These are phyloP conservation scores for Puccinia polysora DNA, from an alignment of 1,284 basidiomycete genomes.

Conservation along the genomic window DNA sequence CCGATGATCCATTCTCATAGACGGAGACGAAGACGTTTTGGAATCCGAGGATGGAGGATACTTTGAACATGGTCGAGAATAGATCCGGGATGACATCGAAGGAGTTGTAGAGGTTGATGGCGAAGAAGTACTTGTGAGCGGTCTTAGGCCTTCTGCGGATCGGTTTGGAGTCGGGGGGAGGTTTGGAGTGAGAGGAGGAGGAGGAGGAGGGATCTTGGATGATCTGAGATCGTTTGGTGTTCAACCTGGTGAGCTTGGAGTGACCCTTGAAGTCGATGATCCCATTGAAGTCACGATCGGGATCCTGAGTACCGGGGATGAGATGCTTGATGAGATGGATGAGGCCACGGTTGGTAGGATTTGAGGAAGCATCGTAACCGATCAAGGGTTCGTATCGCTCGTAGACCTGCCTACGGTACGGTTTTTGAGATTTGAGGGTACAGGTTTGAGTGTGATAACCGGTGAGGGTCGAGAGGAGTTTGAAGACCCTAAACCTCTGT, in stretches of 20 bases:
- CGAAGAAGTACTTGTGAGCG: constrained; percentile 92
- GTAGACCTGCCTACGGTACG: constrained; percentile 74
- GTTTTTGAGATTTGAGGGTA: constrained; percentile 71
- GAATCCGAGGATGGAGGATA: constrained; percentile 80
- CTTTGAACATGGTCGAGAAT: constrained; percentile 88
- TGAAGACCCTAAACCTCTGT: constrained; percentile 75
- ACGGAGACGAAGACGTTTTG: constrained; percentile 95
- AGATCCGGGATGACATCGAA: constrained; percentile 95
- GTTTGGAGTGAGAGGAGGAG: constrained; percentile 27
- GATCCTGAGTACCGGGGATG: constrained; percentile 51
- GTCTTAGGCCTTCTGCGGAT: constrained; percentile 47
- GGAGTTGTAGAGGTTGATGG: constrained; percentile 78
- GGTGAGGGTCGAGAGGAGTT: constrained; percentile 75
- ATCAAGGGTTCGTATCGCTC: constrained; percentile 77
- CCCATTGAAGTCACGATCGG: constrained; percentile 55
- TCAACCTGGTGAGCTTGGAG: constrained; percentile 47
- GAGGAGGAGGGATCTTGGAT: constrained; percentile 40
- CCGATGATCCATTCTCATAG: constrained; percentile 92
- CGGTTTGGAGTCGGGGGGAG: constrained; percentile 43
- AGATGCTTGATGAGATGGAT: constrained; percentile 62
- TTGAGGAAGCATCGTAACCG: constrained; percentile 64
- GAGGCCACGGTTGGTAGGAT: constrained; percentile 49
- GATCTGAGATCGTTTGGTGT: constrained; percentile 40
- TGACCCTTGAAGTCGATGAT: constrained; percentile 57
- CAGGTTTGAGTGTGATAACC: constrained; percentile 84